A percentile compares a stretch with the other conserved stretches of the same genome.
Evolutionary conservation across 2,329 filamentous ascomycete genomes (phyloP).

Genomic region (Trichophyton simii): DNA sequence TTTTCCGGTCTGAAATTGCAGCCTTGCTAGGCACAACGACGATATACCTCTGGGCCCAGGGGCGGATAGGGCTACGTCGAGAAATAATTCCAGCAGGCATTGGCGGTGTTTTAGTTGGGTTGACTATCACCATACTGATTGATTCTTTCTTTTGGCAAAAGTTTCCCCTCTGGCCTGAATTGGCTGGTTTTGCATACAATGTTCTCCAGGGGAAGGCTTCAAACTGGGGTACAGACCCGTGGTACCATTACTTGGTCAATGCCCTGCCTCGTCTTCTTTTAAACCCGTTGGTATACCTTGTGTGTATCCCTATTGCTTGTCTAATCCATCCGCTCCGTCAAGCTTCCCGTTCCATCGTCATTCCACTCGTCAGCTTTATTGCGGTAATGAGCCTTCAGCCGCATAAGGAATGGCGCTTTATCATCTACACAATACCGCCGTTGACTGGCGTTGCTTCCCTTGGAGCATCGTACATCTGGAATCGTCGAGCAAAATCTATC

Average conservation of each 20-base stretch:
- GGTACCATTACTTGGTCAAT: conserved; percentile 73
- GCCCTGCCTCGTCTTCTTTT: conserved; percentile 71
- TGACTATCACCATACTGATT: conserved; percentile 57
- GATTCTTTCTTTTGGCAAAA: conserved; percentile 92
- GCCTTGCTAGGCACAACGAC: conserved; percentile 61
- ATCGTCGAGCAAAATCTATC: conserved; percentile 49
- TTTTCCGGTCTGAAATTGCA: conserved; percentile 84
- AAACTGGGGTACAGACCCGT: conserved; percentile 77
- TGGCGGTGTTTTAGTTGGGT: conserved; percentile 51
- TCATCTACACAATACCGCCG: conserved; percentile 74
- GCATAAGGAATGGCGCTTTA: conserved; percentile 93
- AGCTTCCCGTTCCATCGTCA: conserved; percentile 41
- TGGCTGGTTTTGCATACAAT: conserved; percentile 83
- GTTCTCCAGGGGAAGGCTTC: conserved; percentile 70
- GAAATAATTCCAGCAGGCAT: conserved; percentile 54
- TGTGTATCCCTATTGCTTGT: conserved; percentile 43
- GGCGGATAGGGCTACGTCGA: conserved; percentile 40
- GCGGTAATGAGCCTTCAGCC: conserved; percentile 74
- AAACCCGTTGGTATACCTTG: conserved; percentile 55
- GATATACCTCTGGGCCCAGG: conserved; percentile 47
- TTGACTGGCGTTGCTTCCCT: conserved; percentile 67
- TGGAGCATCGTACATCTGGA: conserved; percentile 58
- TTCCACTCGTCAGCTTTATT: conserved; percentile 61
- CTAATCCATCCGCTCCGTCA: conserved; percentile 42
- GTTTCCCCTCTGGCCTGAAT: conserved; percentile 73